Evolutionary conservation across 129 eudicot genomes (phyloP), one percentile per base, ranked within the genome.

Genomic region (Gnaphalium uliginosum): DNA sequence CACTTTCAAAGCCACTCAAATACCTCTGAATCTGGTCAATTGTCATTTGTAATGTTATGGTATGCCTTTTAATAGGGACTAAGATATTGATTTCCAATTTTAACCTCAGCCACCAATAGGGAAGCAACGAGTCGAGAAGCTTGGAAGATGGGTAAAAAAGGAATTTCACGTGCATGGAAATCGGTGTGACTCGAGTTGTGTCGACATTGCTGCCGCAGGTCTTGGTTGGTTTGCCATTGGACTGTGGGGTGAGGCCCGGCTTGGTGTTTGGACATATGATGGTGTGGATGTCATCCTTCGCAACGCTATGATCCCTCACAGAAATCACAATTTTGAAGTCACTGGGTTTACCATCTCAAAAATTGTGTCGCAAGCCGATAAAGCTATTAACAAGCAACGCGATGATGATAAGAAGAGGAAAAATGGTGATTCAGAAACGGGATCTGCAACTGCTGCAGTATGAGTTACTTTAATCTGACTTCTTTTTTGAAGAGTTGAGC

Each of bases 211-310:
- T 19, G 89, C 87, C 30, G 82, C 94, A 33, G 97, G 99, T 76
- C 86, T 94, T n/a, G 99, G 99, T 66, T 94, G 99, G 99, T 91
- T 91, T 83, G 93, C 96, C 27, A 84, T 91, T 76, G 96, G 96
- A 67, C 78, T 91, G 21, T 91, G 87, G 74, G 99, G 99, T 30
- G 94, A 94, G 69, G 99, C 99, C 35, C 32, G 1, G 9, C 73
- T 91, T 50, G 84, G 87, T 15, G 89, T 89, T 77, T 94, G 99
- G 99, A 85, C 99, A 0, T 94, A 91, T 41, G 97, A 89, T 26
- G 97, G 99, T 64, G 81, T 89, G 2, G 88, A 87, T 71, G 85
- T 94, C 27, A 56, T 85, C 32, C 41, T 67, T 69, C 86, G 97
- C 37, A 89, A 89, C 11, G 87, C 96, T 79, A 71, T 94, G 76